phyloP scores from a whole-genome alignment of 495 filamentous ascomycete species.

The Usnea hakonensis region DNA sequence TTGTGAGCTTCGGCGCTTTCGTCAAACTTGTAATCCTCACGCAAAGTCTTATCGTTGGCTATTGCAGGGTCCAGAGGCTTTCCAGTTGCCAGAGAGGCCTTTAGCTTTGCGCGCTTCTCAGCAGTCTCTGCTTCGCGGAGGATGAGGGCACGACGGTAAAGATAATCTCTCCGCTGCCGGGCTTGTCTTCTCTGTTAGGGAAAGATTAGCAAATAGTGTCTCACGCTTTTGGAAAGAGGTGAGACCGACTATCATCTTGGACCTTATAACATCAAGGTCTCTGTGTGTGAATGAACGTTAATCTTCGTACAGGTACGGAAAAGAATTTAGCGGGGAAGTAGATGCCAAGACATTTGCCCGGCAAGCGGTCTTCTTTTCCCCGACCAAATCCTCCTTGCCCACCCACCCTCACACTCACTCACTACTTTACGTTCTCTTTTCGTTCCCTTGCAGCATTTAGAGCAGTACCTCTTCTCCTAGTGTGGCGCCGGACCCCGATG shows the following conservation, averaged over 20 bases:
- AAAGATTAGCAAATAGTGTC: neutral
- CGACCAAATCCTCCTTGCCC: constrained; percentile 10
- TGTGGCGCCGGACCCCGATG: constrained; percentile 5
- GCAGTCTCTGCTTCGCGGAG: constrained; percentile 88
- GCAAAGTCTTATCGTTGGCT: constrained; percentile 78
- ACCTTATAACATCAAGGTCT: neutral
- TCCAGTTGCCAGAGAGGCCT: constrained; percentile 72
- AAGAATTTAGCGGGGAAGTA: neutral
- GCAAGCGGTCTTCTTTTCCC: neutral
- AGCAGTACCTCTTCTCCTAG: neutral
- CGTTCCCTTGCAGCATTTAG: neutral
- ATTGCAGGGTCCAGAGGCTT: constrained; percentile 82
- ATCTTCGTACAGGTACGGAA: neutral
- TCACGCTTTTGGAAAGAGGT: too few species aligned
- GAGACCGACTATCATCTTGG: constrained; percentile 13
- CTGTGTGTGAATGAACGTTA: neutral
- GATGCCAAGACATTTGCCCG: neutral
- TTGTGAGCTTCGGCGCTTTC: constrained; percentile 64
- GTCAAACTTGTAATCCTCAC: constrained; percentile 90
- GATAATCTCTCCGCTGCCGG: constrained; percentile 84
- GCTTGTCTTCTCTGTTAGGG: constrained; percentile 51
- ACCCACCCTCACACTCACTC: constrained; percentile 3
- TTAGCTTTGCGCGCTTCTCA: constrained; percentile 80
- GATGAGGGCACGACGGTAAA: constrained; percentile 72
- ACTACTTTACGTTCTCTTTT: neutral